Evolutionary conservation across 345 rosid genomes (phyloP), one percentile per base, ranked within the genome.

Genomic region (Syzygium oleosum): DNA sequence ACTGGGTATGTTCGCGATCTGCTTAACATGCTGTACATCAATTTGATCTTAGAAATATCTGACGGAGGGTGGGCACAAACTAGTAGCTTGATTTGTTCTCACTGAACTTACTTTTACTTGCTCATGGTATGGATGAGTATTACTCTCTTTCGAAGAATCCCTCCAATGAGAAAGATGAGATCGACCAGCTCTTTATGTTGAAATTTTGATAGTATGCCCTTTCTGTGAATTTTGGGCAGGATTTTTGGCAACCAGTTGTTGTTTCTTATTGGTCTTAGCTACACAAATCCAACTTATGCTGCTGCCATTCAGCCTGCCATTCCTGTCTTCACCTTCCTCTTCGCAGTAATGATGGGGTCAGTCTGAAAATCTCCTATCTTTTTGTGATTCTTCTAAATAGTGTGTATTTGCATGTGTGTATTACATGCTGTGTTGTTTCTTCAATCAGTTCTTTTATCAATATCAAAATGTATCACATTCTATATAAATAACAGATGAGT

Each of bases 271-370:
- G 99, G 99, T 92, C 97, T 98, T 88, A 93, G 94, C 90, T 96
- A 96, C 92, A 98, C 99, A 86, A 98, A 94, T 96, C 99, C 99
- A 86, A 95, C 99, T 84, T 95, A 95, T 88, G 99, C 99, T 88
- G 99, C 99, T 90, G 99, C 99, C 55, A 96, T 92, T 90, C 99
- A 98, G 91, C 99, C 99, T 87, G 91, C 99, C 8, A 98, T 98
- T 88, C 99, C 99, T 55, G 99, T 98, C 87, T 98, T 98, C 88
- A 98, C 99, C 85, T 98, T 98, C 90, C 90, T 98, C 85, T 92
- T 98, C 61, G 99, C 99, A 86, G 95, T 96, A 52, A 90, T 94
- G 91, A 96, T 96, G 99, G 98, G 99, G 99, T 98, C 88, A 93
- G 94, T 88, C 51, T 78, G 84, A 84, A 31, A 85, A 51, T 27